Conservation (phyloP, 495 filamentous ascomycete genomes). For the Podospora pseudoanserina region DNA sequence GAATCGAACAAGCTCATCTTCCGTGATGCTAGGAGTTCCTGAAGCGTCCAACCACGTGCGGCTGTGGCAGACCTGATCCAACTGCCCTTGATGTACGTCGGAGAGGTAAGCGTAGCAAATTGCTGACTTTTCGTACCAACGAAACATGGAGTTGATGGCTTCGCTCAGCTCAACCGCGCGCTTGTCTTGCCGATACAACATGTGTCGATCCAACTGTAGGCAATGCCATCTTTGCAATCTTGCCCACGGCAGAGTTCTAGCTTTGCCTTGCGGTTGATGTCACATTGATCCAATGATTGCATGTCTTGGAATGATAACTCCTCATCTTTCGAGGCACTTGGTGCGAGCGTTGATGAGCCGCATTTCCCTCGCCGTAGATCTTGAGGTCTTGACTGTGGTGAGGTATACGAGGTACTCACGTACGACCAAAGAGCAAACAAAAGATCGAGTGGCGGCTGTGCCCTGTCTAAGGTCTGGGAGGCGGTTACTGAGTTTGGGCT, state of each 20-base stretch:
- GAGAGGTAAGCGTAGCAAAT: slow-evolving; percentile 33
- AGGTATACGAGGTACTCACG: too few species aligned
- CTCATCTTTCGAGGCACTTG: slow-evolving; percentile 11
- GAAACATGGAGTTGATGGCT: slow-evolving; percentile 8
- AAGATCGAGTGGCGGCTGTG: too few species aligned
- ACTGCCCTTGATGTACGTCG: slow-evolving; percentile 11
- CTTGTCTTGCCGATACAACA: slow-evolving; percentile 42
- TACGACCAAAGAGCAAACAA: too few species aligned
- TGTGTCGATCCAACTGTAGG: slow-evolving; percentile 38
- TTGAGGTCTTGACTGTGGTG: too few species aligned
- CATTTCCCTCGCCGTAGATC: neutral
- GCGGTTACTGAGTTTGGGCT: too few species aligned
- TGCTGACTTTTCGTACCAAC: slow-evolving; percentile 32
- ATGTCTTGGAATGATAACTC: slow-evolving; percentile 20
- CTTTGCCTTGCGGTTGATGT: neutral
- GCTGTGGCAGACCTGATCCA: too few species aligned
- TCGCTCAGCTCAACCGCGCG: slow-evolving; percentile 37
- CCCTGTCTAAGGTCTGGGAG: too few species aligned
- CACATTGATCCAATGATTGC: slow-evolving; percentile 1
- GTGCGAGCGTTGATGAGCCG: slow-evolving; percentile 14
- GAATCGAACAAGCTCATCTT: slow-evolving; percentile 32
- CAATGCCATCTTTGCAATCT: slow-evolving; percentile 11
- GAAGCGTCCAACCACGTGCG: slow-evolving; percentile 18
- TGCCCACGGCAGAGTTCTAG: slow-evolving; percentile 12
- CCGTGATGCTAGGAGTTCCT: slow-evolving; percentile 38